Conservation (phyloP, 495 filamentous ascomycete species). For the Bryoglossum gracile region DNA sequence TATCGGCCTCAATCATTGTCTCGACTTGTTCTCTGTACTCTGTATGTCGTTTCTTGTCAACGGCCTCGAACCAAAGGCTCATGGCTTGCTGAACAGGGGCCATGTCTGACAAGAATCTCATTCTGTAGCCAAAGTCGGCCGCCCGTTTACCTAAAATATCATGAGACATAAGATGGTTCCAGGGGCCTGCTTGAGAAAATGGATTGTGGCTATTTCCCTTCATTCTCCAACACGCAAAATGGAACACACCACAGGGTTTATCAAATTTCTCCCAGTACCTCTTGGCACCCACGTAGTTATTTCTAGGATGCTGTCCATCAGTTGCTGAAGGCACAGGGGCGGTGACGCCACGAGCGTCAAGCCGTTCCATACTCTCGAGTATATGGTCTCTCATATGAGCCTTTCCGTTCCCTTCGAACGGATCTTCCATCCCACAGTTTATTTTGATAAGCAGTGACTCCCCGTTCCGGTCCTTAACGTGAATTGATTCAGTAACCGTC, state of each 20-base stretch:
- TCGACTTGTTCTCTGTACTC: not conserved
- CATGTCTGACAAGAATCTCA: not conserved
- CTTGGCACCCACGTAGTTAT: not conserved
- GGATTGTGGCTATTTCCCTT: not conserved
- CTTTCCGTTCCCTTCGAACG: not conserved
- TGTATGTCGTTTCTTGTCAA: not conserved
- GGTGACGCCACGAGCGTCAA: not conserved
- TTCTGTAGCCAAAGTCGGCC: not conserved
- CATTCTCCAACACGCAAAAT: not conserved
- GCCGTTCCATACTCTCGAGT: not conserved
- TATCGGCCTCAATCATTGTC: not conserved
- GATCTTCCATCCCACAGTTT: not conserved
- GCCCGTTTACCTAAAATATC: not conserved
- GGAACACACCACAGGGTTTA: not conserved
- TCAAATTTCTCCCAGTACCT: not conserved
- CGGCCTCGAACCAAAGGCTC: not conserved
- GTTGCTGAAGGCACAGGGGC: not conserved
- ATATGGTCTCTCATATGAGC: not conserved
- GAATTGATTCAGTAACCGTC: not conserved
- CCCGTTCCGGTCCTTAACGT: not conserved
- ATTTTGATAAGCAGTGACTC: not conserved
- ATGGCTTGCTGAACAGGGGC: not conserved
- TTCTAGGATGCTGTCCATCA: not conserved
- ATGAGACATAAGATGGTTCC: not conserved
- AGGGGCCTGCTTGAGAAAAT: not conserved